Conservation (phyloP, 257 asterid genomes). For the Verbascum thapsus region DNA sequence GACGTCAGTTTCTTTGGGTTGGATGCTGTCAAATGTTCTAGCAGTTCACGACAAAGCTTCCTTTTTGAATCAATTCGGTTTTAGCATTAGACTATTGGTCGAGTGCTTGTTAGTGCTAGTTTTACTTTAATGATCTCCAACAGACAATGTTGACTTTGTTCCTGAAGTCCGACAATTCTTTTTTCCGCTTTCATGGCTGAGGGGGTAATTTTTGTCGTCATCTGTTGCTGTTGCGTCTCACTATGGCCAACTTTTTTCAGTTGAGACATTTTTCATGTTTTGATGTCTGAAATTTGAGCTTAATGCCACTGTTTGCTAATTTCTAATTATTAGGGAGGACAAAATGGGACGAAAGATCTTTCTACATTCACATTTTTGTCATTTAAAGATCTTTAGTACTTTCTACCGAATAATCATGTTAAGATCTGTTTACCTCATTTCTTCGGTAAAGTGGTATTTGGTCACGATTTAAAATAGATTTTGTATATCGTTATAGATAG, state of each 20-base stretch:
- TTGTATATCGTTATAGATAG: too few relatives aligned
- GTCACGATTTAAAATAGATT: too few relatives aligned
- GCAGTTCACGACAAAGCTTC: constrained; percentile 1
- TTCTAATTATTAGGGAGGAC: too few relatives aligned
- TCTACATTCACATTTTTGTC: too few relatives aligned
- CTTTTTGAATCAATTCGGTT: constrained; percentile 7
- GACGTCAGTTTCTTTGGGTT: not conserved
- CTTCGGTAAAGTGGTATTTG: too few relatives aligned
- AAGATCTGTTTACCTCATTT: too few relatives aligned
- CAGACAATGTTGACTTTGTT: too few relatives aligned
- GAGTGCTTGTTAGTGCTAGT: too few relatives aligned
- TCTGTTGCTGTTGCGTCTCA: constrained; percentile 12
- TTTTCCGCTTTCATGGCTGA: constrained; percentile 11
- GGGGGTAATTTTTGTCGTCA: constrained; percentile 29
- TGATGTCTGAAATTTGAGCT: not conserved
- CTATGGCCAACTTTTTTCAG: constrained; percentile 1
- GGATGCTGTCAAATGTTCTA: not conserved
- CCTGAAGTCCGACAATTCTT: not conserved
- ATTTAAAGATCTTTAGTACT: too few relatives aligned
- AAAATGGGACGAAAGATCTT: too few relatives aligned
- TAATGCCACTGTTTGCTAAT: too few relatives aligned
- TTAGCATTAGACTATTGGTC: not conserved
- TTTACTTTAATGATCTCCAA: not conserved
- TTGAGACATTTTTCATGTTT: not conserved
- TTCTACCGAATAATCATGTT: too few relatives aligned